Evolutionary conservation across 2,329 filamentous ascomycete genomes (phyloP).

Genomic region (Colletotrichum coccodes): DNA sequence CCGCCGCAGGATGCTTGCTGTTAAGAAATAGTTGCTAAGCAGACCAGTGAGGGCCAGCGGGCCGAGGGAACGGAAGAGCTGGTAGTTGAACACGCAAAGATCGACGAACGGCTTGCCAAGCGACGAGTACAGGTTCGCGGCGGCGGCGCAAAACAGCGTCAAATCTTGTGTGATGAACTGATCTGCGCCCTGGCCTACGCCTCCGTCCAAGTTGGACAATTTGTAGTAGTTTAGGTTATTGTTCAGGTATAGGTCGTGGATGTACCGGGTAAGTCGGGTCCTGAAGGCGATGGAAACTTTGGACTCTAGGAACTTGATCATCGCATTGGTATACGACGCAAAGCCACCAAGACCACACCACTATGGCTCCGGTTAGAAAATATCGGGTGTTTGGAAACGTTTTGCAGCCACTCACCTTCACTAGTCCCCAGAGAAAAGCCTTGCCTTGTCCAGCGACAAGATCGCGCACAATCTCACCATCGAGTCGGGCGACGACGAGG

Average conservation of each 20-base stretch:
- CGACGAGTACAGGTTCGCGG: conserved; percentile 93
- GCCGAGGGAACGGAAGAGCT: conserved; percentile 90
- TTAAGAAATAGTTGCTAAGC: conserved; percentile 92
- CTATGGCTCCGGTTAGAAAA: conserved; percentile 45
- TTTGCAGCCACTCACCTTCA: conserved; percentile 65
- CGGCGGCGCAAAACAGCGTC: conserved; percentile 92
- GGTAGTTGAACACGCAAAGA: conserved; percentile 97
- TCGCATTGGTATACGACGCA: conserved; percentile 96
- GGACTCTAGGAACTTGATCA: conserved; percentile 98
- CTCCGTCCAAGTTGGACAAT: conserved; percentile 90
- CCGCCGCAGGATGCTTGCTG: conserved; percentile 86
- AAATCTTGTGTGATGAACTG: conserved; percentile 98
- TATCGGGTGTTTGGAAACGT: background rate
- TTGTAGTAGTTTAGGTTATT: conserved; percentile 98
- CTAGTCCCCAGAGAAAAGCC: conserved; percentile 86
- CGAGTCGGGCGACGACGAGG: conserved; percentile 88
- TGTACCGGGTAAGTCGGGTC: conserved; percentile 92
- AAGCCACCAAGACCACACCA: conserved; percentile 96
- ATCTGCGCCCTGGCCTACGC: conserved; percentile 90
- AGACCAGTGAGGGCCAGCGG: conserved; percentile 88
- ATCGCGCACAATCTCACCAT: conserved; percentile 96
- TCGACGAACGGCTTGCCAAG: conserved; percentile 99
- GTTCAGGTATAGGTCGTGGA: conserved; percentile 96
- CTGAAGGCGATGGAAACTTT: conserved; percentile 99
- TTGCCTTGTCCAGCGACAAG: conserved; percentile 94